Evolutionary conservation across 345 rosid species (phyloP).

Genomic region (Raphanus sativus): DNA sequence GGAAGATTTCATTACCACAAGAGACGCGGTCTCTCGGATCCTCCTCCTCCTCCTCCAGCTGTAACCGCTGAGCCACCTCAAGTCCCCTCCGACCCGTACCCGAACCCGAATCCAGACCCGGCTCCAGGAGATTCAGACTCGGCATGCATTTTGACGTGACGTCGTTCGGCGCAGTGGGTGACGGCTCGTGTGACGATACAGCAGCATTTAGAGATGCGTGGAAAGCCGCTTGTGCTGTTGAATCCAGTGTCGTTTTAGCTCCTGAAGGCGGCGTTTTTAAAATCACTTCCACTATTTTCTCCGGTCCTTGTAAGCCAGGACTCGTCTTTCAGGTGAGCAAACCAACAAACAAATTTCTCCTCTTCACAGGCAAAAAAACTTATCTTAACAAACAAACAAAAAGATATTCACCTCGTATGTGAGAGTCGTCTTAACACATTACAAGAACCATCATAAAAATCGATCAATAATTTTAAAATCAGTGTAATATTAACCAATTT

Average conservation of each 20-base stretch:
- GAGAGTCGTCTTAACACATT: background rate
- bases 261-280: conserved; percentile 64
- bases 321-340: conserved; percentile 66
- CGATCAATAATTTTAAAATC: background rate
- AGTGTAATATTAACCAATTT: background rate
- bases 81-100: conserved; percentile 69
- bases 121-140: conserved; percentile 42
- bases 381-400: background rate
- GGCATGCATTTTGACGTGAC: conserved; percentile 57
- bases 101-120: conserved; percentile 36
- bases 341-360: background rate
- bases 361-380: background rate
- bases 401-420: background rate
- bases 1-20: conserved; percentile 77
- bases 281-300: conserved; percentile 86
- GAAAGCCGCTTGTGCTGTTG: conserved; percentile 88
- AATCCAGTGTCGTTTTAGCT: conserved; percentile 59
- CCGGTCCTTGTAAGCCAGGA: conserved; percentile 90
- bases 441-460: conserved; percentile 2
- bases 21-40: conserved; percentile 35
- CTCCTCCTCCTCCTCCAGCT: conserved; percentile 19
- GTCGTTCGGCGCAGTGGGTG: conserved; percentile 78
- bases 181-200: conserved; percentile 79
- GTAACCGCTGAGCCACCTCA: conserved; percentile 40
- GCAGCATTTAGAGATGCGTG: conserved; percentile 74